A percentile compares a stretch with the other conserved stretches of the same genome.
phyloP scores from a whole-genome alignment of 106 monocot genomes.

The Dioscorea zingiberensis region DNA sequence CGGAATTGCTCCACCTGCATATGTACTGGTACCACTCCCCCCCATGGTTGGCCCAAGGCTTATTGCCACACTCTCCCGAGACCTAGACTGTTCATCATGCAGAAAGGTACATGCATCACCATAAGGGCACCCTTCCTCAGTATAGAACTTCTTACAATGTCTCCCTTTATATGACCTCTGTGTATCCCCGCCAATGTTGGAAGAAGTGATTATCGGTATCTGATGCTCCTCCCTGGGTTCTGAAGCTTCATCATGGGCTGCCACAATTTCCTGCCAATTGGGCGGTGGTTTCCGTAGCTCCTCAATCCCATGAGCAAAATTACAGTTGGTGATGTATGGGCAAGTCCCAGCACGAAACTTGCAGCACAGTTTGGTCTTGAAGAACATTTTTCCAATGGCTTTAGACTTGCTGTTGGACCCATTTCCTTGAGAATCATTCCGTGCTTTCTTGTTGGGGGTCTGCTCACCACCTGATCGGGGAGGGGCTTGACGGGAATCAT shows the following conservation, averaged over 20 bases:
- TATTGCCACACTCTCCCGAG: constrained; percentile 91
- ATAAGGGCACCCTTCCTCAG: constrained; percentile 91
- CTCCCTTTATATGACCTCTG: constrained; percentile 77
- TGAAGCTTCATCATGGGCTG: constrained; percentile 48
- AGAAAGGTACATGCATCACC: constrained; percentile 84
- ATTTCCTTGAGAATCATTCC: constrained; percentile 22
- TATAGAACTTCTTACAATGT: constrained; percentile 92
- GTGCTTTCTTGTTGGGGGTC: constrained; percentile 57
- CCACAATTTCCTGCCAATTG: constrained; percentile 97
- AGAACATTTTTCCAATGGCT: constrained; percentile 92
- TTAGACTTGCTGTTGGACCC: constrained; percentile 36
- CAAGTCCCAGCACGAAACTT: constrained; percentile 90
- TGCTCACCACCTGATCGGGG: constrained; percentile 65
- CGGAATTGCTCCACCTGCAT: constrained; percentile 18
- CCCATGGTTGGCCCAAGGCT: constrained; percentile 62
- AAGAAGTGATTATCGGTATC: constrained; percentile 61
- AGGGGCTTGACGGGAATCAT: constrained; percentile 20
- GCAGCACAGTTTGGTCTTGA: constrained; percentile 98
- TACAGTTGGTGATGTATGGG: constrained; percentile 90
- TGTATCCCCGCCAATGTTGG: constrained; percentile 26
- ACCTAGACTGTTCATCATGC: constrained; percentile 89
- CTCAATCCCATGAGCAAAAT: constrained; percentile 94
- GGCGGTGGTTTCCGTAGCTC: constrained; percentile 90
- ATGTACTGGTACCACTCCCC: constrained; percentile 19
- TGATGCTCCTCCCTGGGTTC: constrained; percentile 77